Evolutionary conservation across 345 rosid species (phyloP), one percentile per base, ranked within the genome.

Genomic region (Camelina neglecta): DNA sequence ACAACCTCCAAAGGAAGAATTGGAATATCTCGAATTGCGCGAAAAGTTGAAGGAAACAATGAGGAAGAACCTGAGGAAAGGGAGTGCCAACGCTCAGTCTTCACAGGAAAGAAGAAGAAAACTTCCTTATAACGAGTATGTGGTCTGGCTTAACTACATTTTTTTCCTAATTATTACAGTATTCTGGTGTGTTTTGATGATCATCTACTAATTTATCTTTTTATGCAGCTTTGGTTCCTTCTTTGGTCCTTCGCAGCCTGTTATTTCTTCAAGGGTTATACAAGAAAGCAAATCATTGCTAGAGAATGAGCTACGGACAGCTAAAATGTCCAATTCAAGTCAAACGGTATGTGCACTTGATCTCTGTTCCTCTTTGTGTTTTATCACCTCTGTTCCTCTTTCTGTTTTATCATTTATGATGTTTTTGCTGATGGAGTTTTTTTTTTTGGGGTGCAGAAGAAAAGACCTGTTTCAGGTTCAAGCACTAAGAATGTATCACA

Each of bases 161-260:
- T 11, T 33, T 49, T 23, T 18, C 18, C 10, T 44, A 41, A 12
- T 20, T 47, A 35, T n/a, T 15, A 26, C 49, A 41, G 6, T 9
- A 5, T 60, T 8, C 1, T 51, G 8, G 23, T 67, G 48, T 68
- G 61, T 67, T 68, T 10, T 75, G 50, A 60, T 59, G 50, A 60
- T 59, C 23, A 4, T 65, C 15, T 21, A 16, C 47, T 4, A 26
- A 42, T n/a, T 67, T 21, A 21, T 57, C 41, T 4, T 53, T 42
- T 53, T 23, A 4, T 74, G 50, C 89, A 93, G 99, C 64, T 93
- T 76, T 80, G 99, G 99, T 20, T 93, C 97, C 39, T 95, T 95
- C 82, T 95, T 90, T 88, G 98, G 99, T 33, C 97, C 97, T 67
- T 89, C 98, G 10, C 84, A 78, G 83, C 96, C 99, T 54, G 90